Evolutionary conservation across 192 early-diverging fungal genomes (phyloP).

Genomic region (Umbelopsis ramanniana): DNA sequence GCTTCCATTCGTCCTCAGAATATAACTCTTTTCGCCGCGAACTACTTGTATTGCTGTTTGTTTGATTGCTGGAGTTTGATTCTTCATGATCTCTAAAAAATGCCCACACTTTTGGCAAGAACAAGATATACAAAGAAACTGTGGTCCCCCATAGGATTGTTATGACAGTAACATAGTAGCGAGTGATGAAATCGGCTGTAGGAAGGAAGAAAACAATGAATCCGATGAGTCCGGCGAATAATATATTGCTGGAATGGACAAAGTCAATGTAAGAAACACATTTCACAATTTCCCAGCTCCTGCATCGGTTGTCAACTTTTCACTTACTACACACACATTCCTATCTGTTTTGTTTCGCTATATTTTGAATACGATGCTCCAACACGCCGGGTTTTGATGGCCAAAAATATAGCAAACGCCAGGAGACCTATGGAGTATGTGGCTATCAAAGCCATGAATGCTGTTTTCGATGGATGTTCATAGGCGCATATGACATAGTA

Average conservation of each 20-base stretch:
- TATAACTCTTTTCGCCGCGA: constrained; percentile 5
- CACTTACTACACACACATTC: constrained; percentile 56
- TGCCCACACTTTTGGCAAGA: constrained; percentile 50
- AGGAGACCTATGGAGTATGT: constrained; percentile 39
- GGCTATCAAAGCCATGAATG: constrained; percentile 29
- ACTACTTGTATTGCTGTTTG: neutral
- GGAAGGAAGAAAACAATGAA: constrained; percentile 48
- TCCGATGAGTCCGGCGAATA: constrained; percentile 48
- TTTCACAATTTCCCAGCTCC: no score
- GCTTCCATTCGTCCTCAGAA: constrained; percentile 10
- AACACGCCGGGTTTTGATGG: constrained; percentile 47
- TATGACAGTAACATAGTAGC: constrained; percentile 44
- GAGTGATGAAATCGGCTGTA: constrained; percentile 43
- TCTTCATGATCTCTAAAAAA: constrained; percentile 31
- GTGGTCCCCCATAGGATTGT: constrained; percentile 53
- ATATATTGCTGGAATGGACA: constrained; percentile 43
- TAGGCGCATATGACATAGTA: constrained; percentile 37
- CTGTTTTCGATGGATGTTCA: constrained; percentile 12
- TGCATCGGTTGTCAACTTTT: neutral
- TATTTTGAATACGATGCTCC: constrained; percentile 46
- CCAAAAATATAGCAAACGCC: constrained; percentile 45
- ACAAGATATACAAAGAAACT: constrained; percentile 49
- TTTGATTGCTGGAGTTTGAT: neutral
- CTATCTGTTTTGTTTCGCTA: constrained; percentile 55
- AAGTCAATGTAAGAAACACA: neutral